Percentiles rank a stretch among this genome's conserved stretches.
Evolutionary conservation across 805 yeast species (phyloP).

Genomic region (Metschnikowia henanensis): DNA sequence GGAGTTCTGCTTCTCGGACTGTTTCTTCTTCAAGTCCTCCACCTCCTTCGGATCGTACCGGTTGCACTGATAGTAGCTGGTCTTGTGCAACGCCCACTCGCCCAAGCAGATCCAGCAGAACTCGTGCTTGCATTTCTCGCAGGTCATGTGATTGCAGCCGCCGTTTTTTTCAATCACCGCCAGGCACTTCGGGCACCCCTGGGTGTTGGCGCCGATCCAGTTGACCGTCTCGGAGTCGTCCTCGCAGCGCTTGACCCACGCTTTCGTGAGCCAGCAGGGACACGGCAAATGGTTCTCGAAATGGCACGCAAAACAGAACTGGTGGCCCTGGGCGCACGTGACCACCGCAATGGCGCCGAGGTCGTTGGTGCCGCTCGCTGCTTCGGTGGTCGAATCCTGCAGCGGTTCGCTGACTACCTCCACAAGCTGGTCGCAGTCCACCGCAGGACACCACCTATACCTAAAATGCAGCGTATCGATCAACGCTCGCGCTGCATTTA

Average conservation of each 20-base stretch:
- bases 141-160: constrained; percentile 96
- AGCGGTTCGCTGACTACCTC: constrained; percentile 21
- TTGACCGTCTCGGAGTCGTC: constrained; percentile 87
- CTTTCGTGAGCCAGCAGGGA: constrained; percentile 67
- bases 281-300: constrained; percentile 80
- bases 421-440: constrained; percentile 71
- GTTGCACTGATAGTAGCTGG: constrained; percentile 65
- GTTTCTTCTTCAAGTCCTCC: constrained; percentile 43
- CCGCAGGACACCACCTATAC: constrained; percentile 81
- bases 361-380: constrained; percentile 20
- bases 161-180: constrained; percentile 88
- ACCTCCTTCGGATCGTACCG: constrained; percentile 38
- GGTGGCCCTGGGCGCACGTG: constrained; percentile 61
- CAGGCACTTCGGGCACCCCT: constrained; percentile 81
- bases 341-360: constrained; percentile 59
- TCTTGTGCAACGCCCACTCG: constrained; percentile 71
- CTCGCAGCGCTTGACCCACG: constrained; percentile 77
- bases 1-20: constrained; percentile 45
- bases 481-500: constrained; percentile 13
- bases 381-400: constrained; percentile 4
- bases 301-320: constrained; percentile 77
- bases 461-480: constrained; percentile 30
- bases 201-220: constrained; percentile 86
- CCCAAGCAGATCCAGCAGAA: constrained; percentile 94
- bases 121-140: constrained; percentile 71